Conservation (phyloP, 768 basidiomycete genomes). For the Boletus sp. region DNA sequence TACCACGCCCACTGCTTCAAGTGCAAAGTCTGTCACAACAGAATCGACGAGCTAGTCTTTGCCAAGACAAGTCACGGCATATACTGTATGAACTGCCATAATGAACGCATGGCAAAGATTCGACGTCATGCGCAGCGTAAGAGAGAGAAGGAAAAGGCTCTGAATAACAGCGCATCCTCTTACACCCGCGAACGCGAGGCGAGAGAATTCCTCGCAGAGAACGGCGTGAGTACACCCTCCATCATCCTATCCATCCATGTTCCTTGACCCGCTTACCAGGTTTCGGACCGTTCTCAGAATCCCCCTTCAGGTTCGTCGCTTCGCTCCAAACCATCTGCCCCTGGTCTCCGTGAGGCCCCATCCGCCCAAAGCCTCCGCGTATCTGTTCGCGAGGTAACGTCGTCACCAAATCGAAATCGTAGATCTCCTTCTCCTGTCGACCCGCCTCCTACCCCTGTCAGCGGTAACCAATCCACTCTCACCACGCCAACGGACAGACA, state of each 20-base stretch:
- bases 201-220: slow-evolving; percentile 35
- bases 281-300: slow-evolving; percentile 4
- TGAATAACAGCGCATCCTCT: slow-evolving; percentile 23
- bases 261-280: slow-evolving; percentile 6
- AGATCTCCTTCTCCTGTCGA: slow-evolving; percentile 17
- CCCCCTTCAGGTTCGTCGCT: slow-evolving; percentile 14
- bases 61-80: slow-evolving; percentile 98
- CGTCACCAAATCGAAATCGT: slow-evolving; percentile 3
- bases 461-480: slow-evolving; percentile 1
- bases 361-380: slow-evolving; percentile 22
- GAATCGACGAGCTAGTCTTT: slow-evolving; percentile 97
- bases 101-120: slow-evolving; percentile 93
- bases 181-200: slow-evolving; percentile 27
- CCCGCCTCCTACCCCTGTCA: background rate
- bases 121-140: slow-evolving; percentile 89
- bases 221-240: slow-evolving; percentile 37
- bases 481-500: slow-evolving; percentile 21
- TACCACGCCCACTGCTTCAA: slow-evolving; percentile 99
- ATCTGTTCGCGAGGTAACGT: slow-evolving; percentile 8
- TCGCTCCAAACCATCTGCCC: slow-evolving; percentile 22
- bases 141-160: slow-evolving; percentile 58
- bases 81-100: slow-evolving; percentile 98
- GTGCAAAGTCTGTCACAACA: slow-evolving; percentile 89
- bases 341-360: slow-evolving; percentile 24
- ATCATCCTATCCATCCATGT: background rate